Conservation (phyloP, 2,329 filamentous ascomycete genomes). For the Venturia asperata region DNA sequence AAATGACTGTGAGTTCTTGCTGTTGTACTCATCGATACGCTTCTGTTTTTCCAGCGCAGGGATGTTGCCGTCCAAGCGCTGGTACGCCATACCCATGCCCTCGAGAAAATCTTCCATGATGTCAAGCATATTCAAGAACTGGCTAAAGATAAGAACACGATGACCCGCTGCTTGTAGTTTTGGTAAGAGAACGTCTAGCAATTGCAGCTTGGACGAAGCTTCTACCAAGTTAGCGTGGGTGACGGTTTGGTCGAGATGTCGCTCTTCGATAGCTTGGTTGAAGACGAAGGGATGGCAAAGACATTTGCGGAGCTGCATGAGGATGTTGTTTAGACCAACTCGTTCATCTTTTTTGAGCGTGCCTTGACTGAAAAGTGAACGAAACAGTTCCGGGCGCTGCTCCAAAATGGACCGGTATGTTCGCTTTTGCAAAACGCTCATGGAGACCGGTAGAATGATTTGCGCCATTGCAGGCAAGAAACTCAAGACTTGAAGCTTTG, state of each 20-base stretch:
- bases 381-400: conserved; percentile 83
- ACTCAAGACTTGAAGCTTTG: conserved; percentile 82
- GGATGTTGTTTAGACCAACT: conserved; percentile 81
- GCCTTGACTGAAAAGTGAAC: conserved; percentile 66
- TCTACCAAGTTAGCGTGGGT: conserved; percentile 79
- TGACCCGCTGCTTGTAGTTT: conserved; percentile 81
- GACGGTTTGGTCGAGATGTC: conserved; percentile 51
- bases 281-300: conserved; percentile 96
- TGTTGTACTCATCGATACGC: conserved; percentile 89
- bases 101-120: conserved; percentile 88
- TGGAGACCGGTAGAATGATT: conserved; percentile 91
- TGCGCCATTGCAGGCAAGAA: conserved; percentile 91
- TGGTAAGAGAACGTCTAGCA: conserved; percentile 78
- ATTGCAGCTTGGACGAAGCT: conserved; percentile 79
- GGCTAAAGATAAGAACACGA: conserved; percentile 89
- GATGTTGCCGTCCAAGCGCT: conserved; percentile 80
- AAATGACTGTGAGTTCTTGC: conserved; percentile 72
- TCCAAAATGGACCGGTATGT: conserved; percentile 89
- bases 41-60: conserved; percentile 83
- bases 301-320: conserved; percentile 91
- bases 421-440: conserved; percentile 89
- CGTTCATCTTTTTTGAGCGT: conserved; percentile 61
- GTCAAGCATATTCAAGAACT: conserved; percentile 80
- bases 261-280: conserved; percentile 82
- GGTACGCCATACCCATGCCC: conserved; percentile 64